Base-by-base conservation (phyloP, 106 monocot species). In the Dactylorhiza incarnata region DNA sequence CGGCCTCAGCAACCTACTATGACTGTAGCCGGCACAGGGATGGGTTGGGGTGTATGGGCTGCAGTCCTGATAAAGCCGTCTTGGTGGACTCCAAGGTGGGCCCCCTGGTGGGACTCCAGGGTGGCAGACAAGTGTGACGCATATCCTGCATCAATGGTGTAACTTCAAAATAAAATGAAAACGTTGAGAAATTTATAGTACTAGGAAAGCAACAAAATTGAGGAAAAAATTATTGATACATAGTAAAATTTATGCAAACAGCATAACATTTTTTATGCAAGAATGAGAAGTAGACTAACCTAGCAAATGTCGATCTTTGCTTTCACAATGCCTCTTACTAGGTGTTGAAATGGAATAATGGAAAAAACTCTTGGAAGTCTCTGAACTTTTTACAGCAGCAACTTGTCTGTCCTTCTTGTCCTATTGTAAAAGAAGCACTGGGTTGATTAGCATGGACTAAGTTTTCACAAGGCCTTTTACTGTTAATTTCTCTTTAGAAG, bases 291-390 rank as follows among this genome's bases (percentile, higher is more conserved):
- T 11, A 47, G 47, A 62, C 50, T 23, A 22, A 89, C 92, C 89
- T 87, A 29, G 25, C 69, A 45, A 37, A n/a, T 77, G 80, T 24
- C 83, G 74, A 71, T 79, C 83, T 67, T 83, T 78, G 50, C 16
- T 24, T 51, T 79, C 82, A 65, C 53, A 66, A 46, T 78, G 85
- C 73, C 89, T 86, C 80, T 87, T 95, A 73, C 84, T 73, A 26
- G 84, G 49, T 45, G 73, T 49, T 9, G 69, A 68, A 24, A 45
- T 79, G 10, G 84, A 82, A 81, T 43, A 24, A 45, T 69, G 58
- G 73, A 48, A 11, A 81, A 56, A 78, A 54, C 78, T 73, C 53
- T 72, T 47, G n/a, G 63, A 68, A 45, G 10, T 84, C 16, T 5
- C 26, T 61, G 7, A 22, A 65, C 29, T 49, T 61, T 83, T 77